Evolutionary conservation across 805 yeast genomes (phyloP), one percentile per base, ranked within the genome.

Genomic region (Suhomyces xylopsoci): DNA sequence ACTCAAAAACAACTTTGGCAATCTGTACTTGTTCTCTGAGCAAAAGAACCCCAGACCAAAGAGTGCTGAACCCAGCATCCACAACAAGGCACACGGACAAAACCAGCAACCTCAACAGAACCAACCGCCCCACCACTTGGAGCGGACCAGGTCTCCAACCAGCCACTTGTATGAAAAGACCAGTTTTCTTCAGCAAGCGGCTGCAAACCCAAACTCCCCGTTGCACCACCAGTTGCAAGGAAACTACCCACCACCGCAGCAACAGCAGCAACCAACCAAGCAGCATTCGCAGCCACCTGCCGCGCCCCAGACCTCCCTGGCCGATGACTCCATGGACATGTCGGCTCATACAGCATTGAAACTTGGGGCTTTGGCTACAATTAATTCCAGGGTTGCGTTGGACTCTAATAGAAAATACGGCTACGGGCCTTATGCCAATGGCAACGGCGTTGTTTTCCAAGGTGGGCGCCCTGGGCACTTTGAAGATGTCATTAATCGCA

Each of bases 331-430:
- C 10, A 48, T 57, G 52, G 71, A 67, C 45, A 40, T 67, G 36
- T 62, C 67, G 43, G 63, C 71, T n/a, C 71, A 69, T 52, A 66
- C 71, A 14, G 80, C 81, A n/a, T 68, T 81, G 66, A 85, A 85
- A 62, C 69, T 85, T 57, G 87, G 87, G 5, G 90, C 90, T 0
- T 73, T 85, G 51, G 80, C 85, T 24, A 84, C 90, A 2, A 84
- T 84, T 55, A 82, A 82, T 65, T 77, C 80, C 7, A 66, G 88
- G 20, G 83, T 76, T 40, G 79, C 78, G 1, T 66, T 76, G 55
- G 80, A 76, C 58, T 71, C 74, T 15, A 71, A 65, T 56, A 69
- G 74, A 55, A 74, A 73, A 56, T 59, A 57, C 40, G 49, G 45
- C 8, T 42, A 50, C 10, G 44, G 40, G 7, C 56, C 52, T 5